Evolutionary conservation across 345 rosid genomes (phyloP), one percentile per base, ranked within the genome.

Genomic region (Boechera divaricarpa): DNA sequence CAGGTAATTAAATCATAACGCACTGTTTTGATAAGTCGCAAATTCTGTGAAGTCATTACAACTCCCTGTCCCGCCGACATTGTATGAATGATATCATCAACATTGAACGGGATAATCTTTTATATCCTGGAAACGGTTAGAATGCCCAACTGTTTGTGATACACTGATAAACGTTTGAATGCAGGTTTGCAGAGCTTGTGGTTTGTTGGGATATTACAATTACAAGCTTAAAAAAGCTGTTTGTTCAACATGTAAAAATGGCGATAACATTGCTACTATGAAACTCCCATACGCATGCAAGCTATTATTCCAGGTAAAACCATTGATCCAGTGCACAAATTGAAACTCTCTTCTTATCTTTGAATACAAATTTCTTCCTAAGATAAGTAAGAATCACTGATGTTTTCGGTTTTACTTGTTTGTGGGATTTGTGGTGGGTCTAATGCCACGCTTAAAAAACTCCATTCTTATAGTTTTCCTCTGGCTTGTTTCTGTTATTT

Each of bases 251-350:
- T 92, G 98, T 83, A 90, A 87, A 83, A 88, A 76, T 32, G 98
- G 98, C 10, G 90, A 89, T 52, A 84, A 88, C 55, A 83, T 94
- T 74, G 86, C 98, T 24, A 90, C 90, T 6, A 84, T 90, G 95
- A 90, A 88, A 74, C 85, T 94, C 28, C 97, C 98, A 4, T 92
- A 92, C 62, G 98, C 98, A 1, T 89, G 98, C 98, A 94, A 92
- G 86, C 98, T 94, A 75, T 82, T 94, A 58, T 71, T 90, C 59
- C 98, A 92, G 97, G 95, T 94, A 60, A 47, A 44, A 21, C 57
- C 47, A 26, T 31, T 45, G 6, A 44, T 48, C 41, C 62, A 39
- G 16, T 38, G 44, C 13, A 61, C 18, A 1, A 35, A 44, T 4
- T 24, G 51, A 53, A 52, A 53, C 38, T 54, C 26, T 26, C 55